Evolutionary conservation across 805 yeast species (phyloP), one percentile per base, ranked within the genome.

Genomic region (Peterozyma toletana): DNA sequence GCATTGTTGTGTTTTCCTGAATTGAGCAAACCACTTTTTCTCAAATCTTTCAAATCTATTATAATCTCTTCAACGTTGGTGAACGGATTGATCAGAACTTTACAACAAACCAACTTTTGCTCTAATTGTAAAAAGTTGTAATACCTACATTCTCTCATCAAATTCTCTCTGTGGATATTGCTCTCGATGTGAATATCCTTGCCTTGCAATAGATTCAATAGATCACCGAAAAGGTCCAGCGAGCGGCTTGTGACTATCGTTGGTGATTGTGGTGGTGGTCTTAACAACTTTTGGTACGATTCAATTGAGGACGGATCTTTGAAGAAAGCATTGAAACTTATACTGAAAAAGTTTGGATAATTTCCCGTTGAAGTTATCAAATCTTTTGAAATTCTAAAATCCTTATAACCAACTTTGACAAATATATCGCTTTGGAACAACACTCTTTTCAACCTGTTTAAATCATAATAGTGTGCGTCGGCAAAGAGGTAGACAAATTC

Each of bases 251-350:
- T 62, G 2, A 71, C 71, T 1, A 71, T 67, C 2, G 80, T 67
- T 0, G 86, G 84, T 9, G 77, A 71, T 45, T 78, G 73, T 1
- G 93, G 87, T 3, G 96, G 95, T 1, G 96, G 96, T 34, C 96
- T 63, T 2, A 84, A 60, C 51, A 81, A 60, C 33, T 72, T 67
- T 41, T 63, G 64, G 10, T 67, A 50, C 15, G 67, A 65, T 18
- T 73, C 68, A 1, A 55, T 44, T 3, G 52, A 45, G 13, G 53
- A 51, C 10, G 79, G 73, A 47, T 79, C 81, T 2, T 66, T 57
- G 46, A 77, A 66, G 16, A 80, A 57, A 1, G 78, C 65, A 31
- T 76, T 74, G 53, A 70, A 72, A 2, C 84, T 74, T 33, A 87
- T 64, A 10, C 83, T 73, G 63, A 89, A 86, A 59, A 71, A 88